These are phyloP conservation scores for Avicennia marina DNA, from an alignment of 257 asterid genomes.

Conservation along the genomic window DNA sequence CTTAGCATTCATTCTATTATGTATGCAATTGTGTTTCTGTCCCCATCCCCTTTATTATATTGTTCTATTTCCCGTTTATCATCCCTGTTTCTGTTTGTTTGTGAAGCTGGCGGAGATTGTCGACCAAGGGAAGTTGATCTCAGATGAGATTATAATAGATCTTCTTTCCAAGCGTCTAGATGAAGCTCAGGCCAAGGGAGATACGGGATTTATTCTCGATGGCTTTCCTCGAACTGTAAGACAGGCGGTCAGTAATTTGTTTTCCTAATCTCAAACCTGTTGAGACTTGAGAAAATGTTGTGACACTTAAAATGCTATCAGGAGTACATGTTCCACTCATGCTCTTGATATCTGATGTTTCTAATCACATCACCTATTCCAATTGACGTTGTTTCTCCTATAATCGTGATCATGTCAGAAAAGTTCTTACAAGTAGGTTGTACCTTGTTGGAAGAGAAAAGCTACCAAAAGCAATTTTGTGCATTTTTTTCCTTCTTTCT, in stretches of 20 bases:
- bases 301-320: too few relatives aligned
- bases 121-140: conserved; percentile 75
- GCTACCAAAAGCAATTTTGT: neutral
- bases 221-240: conserved; percentile 96
- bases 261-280: too few relatives aligned
- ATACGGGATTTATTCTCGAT: conserved; percentile 89
- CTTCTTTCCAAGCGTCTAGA: conserved; percentile 85
- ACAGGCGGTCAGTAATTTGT: conserved; percentile 74
- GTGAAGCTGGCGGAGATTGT: conserved; percentile 85
- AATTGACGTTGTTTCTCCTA: too few relatives aligned
- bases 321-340: too few relatives aligned
- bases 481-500: neutral
- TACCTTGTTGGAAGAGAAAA: neutral
- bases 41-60: too few relatives aligned
- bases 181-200: conserved; percentile 74
- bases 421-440: neutral
- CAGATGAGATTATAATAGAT: conserved; percentile 83
- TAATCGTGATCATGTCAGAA: neutral
- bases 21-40: too few relatives aligned
- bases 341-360: too few relatives aligned
- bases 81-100: conserved; percentile 12
- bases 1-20: too few relatives aligned
- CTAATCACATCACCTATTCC: too few relatives aligned
- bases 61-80: neutral
- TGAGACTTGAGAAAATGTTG: neutral